Base-by-base conservation (phyloP, 1,284 basidiomycete species). In the Thelephora terrestris region DNA sequence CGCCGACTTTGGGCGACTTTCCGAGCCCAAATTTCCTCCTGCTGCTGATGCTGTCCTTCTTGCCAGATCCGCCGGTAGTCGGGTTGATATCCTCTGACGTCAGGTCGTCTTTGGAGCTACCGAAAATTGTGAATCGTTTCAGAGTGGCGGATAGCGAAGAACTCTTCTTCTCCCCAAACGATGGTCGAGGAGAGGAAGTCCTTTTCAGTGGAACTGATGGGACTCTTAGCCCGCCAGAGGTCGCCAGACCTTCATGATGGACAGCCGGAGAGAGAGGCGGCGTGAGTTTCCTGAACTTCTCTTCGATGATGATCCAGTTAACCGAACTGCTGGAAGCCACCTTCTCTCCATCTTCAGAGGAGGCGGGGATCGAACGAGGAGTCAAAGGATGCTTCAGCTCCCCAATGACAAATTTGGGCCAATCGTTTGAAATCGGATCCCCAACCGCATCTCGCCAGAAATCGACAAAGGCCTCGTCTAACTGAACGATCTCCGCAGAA, bases 391-490 rank as follows among this genome's bases (percentile, higher is more conserved):
- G 51, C 58, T 77, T 81, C 39, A 87, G 71, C 58, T 79, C 79
- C 59, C 79, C 82, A 12, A 87, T 60, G 29, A 81, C 72, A 53
- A 86, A 85, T 4, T 70, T 64, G 6, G 83, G 83, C 82, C 79
- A 85, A 29, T 65, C 61, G 0, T 69, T 60, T 1, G 79, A 67
- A 50, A 85, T 73, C 9, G 81, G 76, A 54, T 87, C 84, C 7
- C 78, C 63, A 17, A 86, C 57, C 1, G 81, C 74, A 55, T 87
- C 84, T 46, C 71, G 73, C 82, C 83, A 87, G 58, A 85, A 86
- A 61, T 87, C 85, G 48, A 85, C 64, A 59, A 87, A 87, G 1
- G 82, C 82, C 58, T 87, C 84, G 56, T 87, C 85, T 5, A 87
- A 58, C 52, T 78, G 71, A n/a, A 78, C 63, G 5, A 80, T 63